Evolutionary conservation across 2,329 filamentous ascomycete species (phyloP).

Genomic region (Fusarium ambrosium): DNA sequence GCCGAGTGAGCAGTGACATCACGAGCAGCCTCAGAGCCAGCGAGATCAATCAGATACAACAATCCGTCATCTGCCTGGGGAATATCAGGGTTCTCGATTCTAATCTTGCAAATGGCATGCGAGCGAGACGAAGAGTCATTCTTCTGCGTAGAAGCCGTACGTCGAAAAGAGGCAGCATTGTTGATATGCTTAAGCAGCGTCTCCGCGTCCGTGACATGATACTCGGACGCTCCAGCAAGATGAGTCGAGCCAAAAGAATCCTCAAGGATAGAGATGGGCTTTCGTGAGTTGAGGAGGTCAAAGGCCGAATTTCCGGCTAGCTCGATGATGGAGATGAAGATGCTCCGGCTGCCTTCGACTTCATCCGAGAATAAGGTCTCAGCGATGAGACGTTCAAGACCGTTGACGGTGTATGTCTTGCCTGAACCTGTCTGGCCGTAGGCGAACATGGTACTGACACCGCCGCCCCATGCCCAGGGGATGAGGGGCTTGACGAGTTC

Average conservation of each 20-base stretch:
- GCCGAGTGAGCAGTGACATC: conserved; percentile 56
- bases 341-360: conserved; percentile 45
- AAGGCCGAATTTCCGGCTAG: conserved; percentile 54
- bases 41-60: conserved; percentile 62
- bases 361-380: conserved; percentile 49
- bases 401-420: conserved; percentile 61
- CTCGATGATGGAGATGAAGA: conserved; percentile 56
- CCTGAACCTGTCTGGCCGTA: conserved; percentile 65
- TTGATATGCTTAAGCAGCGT: conserved; percentile 53
- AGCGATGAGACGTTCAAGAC: conserved; percentile 57
- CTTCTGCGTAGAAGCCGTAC: conserved; percentile 58
- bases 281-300: conserved; percentile 59
- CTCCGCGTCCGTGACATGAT: conserved; percentile 47
- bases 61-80: conserved; percentile 55
- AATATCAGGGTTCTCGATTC: conserved; percentile 52
- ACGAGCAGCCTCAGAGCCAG: conserved; percentile 63
- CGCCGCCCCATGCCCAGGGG: conserved; percentile 61
- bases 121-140: conserved; percentile 64
- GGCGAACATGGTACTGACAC: conserved; percentile 63
- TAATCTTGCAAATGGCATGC: conserved; percentile 62
- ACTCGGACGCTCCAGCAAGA: conserved; percentile 59
- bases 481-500: conserved; percentile 58
- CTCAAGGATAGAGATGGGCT: conserved; percentile 59
- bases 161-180: conserved; percentile 55
- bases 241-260: conserved; percentile 61